Base-by-base conservation (phyloP, 768 basidiomycete genomes). In the Boletus barrowsii region DNA sequence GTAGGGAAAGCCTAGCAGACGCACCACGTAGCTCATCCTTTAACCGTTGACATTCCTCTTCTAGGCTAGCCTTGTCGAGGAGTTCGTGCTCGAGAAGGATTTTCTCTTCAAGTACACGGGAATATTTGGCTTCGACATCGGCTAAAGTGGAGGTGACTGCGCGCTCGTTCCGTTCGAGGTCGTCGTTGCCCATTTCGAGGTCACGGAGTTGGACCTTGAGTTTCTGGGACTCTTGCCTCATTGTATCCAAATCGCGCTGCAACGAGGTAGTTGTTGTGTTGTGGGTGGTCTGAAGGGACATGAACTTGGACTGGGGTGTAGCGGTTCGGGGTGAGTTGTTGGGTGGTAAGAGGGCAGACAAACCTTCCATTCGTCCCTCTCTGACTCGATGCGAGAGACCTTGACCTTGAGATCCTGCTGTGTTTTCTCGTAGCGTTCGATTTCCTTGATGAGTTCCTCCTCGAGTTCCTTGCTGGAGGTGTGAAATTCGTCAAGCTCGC, bases 111-210 rank as follows among this genome's bases (percentile, higher is more conserved):
- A 98, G 76, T 1, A 88, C 89, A 49, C 86, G 82, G 55, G 93
- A 86, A 74, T 98, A 96, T 69, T 88, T 93, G 61, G 83, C 76
- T 73, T 97, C 94, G 63, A 92, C 77, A 67, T 90, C 89, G 5
- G 87, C 88, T 62, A 95, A 72, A 62, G 83, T 89, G 46, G 88
- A 91, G 10, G 88, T 82, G 40, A 90, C 87, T 47, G 89, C 90
- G 29, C 97, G 83, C 67, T 98, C 96, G 69, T 89, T 95, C 58
- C 94, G 81, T 68, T 98, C 97, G 54, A 99, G 78, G 73, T 98
- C 95, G 65, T 99, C 97, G 65, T 97, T 98, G 44, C 96, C 96
- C 84, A 98, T 89, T 73, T 98, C 96, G 30, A 97, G 77, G 69
- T 98, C 92, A 20, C 90, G 83, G 17, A 93, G 73, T 65, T 88